Base-by-base conservation (phyloP, 805 yeast genomes). In the Teunomyces barrocoloradensis region DNA sequence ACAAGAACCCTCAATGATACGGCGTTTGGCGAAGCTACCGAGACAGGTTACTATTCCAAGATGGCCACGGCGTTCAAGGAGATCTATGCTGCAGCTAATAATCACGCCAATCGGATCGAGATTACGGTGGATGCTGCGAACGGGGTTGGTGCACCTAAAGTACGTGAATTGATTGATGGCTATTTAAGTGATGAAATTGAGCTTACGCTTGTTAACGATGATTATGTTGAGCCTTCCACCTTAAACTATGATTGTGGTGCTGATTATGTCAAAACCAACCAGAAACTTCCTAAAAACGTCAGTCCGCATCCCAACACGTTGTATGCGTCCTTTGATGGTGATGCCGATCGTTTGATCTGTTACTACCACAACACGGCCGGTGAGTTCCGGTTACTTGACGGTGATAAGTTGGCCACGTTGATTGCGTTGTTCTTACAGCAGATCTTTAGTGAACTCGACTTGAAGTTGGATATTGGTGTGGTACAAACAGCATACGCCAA, bases 401-500 rank as follows among this genome's bases (percentile, higher is more conserved):
- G 99, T 53, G 99, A 94, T 67, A 90, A 89, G 66, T 87, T 92
- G 51, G 85, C 97, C 2, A 85, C 96, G 0, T 70, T 94, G 49
- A 79, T 89, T 46, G 96, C 97, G 1, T 72, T 76, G 39, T 84
- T 79, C 58, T 80, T 89, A 57, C 75, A 71, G 50, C 73, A 81
- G 45, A 66, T 78, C 12, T 69, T 71, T 21, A 62, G 84, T 40
- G 63, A 83, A 18, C 59, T 68, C n/a, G 66, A 78, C 42, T 70
- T 87, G 48, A 47, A 59, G 5, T 64, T 77, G 46, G 59, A 66
- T n/a, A 56, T 78, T 44, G 99, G 97, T 6, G 94, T 91, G 4
- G 90, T 94, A 28, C 99, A 94, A 71, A 94, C 99, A 1, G 99
- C 99, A 0, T 94, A 94, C 61, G 99, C 99, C 43, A 94, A 94